Evolutionary conservation across 2,329 filamentous ascomycete genomes (phyloP), one percentile per base, ranked within the genome.

Genomic region (Monosporascus sp.): DNA sequence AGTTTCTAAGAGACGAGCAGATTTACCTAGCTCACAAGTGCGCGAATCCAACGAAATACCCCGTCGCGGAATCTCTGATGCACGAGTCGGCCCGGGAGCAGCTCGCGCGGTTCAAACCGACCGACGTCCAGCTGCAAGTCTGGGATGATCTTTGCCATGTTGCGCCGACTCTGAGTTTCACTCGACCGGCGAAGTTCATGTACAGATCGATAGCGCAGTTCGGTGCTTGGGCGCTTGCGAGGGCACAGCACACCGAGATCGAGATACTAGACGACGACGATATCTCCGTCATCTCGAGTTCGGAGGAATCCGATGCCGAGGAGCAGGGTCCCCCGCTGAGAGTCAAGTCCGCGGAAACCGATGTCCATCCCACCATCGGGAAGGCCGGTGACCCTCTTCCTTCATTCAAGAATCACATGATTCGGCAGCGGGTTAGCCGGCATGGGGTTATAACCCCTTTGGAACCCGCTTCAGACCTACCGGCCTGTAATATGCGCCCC

Each of bases 61-160:
- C 87, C 1, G 89, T 89, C 0, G 78, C 81, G 0, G 79, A 87
- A 38, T 76, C 76, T 0, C 77, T 83, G 44, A 74, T 94, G 55
- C 78, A 86, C 37, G 80, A 86, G 38, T 76, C 79, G 55, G 85
- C 86, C 28, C 78, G 78, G 20, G 77, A 79, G 4, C 70, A 77
- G 14, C 64, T 94, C 17, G 74, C 78, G 37, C 84, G 79, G 57
- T 95, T 90, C 69, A 83, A 84, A 53, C 89, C 91, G 0, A 99
- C 94, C 0, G 84, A 96, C 62, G 93, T 97, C 0, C 91, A 97
- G 67, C 78, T 99, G 2, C 94, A 97, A 68, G 87, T 97, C 1
- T 97, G 93, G 92, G 93, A 97, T 54, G 89, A 96, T 63, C 75
- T 97, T 3, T 97, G 94, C 64, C 93, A 97, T 66, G 92, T 96